Evolutionary conservation across 495 filamentous ascomycete genomes (phyloP), one percentile per base, ranked within the genome.

Genomic region (Hyaloscypha bicolor): DNA sequence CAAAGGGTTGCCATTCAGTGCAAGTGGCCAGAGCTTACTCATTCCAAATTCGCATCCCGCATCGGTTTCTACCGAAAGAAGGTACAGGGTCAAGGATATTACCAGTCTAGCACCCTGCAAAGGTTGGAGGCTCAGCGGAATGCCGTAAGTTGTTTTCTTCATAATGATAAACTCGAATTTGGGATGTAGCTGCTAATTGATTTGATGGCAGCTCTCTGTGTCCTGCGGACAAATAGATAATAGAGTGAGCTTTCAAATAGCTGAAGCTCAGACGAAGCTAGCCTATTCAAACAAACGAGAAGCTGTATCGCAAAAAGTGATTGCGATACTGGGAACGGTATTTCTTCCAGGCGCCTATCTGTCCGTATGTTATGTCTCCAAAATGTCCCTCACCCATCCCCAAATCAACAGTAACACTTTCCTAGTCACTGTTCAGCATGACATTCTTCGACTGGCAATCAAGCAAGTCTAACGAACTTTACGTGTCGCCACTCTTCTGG

Each of bases 171-270:
- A n/a, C n/a, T n/a, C n/a, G n/a, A n/a, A n/a, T n/a, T n/a, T n/a
- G n/a, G n/a, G n/a, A n/a, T n/a, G n/a, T n/a, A n/a, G n/a, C n/a
- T n/a, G n/a, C n/a, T n/a, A n/a, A n/a, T n/a, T n/a, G n/a, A n/a
- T n/a, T n/a, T n/a, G n/a, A n/a, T n/a, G n/a, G n/a, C n/a, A n/a
- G n/a, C n/a, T n/a, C n/a, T n/a, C n/a, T n/a, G n/a, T n/a, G n/a
- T n/a, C n/a, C n/a, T n/a, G n/a, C n/a, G n/a, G n/a, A n/a, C 83
- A 85, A 64, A 80, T 80, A 52, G 83, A 85, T 65, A 81, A 78
- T 14, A 83, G 82, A 58, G 78, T 85, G 57, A 81, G 78, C 59
- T 78, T 85, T n/a, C 72, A 81, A 66, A 85, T 85, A 72, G 83
- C 83, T 30, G 79, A 77, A 16, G 79, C 83, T 25, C 82, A 85